These are phyloP conservation scores for Gastrolobium bilobum DNA, from an alignment of 306 rosid genomes.

Conservation along the genomic window DNA sequence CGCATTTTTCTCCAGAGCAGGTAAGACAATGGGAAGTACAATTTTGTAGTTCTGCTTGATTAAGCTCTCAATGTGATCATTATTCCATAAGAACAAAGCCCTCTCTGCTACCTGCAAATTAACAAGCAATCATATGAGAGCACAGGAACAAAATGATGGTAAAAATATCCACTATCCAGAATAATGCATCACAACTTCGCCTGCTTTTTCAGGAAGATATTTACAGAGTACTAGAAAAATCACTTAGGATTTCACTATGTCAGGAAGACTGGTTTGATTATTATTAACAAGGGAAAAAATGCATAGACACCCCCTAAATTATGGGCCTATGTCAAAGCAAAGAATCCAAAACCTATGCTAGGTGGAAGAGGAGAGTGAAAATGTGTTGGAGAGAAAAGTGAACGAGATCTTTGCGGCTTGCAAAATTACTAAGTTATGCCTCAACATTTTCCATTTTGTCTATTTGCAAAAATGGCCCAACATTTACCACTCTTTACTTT, in stretches of 20 bases:
- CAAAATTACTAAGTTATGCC: neutral
- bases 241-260: neutral
- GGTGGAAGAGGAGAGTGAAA: neutral
- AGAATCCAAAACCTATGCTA: neutral
- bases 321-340: neutral
- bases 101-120: slow-evolving; percentile 93
- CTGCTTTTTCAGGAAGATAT: neutral
- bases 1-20: slow-evolving; percentile 82
- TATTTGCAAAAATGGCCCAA: neutral
- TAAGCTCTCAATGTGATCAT: slow-evolving; percentile 80
- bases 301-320: neutral
- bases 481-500: neutral
- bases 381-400: neutral
- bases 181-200: slow-evolving; percentile 28
- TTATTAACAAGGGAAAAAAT: neutral
- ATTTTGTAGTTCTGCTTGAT: slow-evolving; percentile 82
- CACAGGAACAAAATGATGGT: neutral
- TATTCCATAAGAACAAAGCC: slow-evolving; percentile 96
- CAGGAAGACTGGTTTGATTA: neutral
- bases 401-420: neutral
- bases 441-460: neutral
- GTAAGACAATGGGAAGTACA: slow-evolving; percentile 87
- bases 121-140: slow-evolving; percentile 35
- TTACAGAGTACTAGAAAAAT: neutral
- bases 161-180: slow-evolving; percentile 3